These are phyloP conservation scores for Eutypa lata DNA, from an alignment of 2,329 filamentous ascomycete genomes.

Conservation along the genomic window DNA sequence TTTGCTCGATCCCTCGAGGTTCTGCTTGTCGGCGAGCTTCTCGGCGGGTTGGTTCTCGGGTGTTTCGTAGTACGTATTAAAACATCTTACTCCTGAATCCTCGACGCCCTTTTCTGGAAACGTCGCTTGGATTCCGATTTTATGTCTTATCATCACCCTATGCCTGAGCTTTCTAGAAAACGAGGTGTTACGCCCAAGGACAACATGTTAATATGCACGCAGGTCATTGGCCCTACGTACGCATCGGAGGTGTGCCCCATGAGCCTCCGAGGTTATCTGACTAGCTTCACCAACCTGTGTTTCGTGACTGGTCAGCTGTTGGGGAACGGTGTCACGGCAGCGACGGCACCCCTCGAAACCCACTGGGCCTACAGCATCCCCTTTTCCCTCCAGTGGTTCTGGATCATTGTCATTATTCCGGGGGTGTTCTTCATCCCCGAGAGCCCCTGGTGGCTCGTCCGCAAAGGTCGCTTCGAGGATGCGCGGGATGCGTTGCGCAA, in stretches of 20 bases:
- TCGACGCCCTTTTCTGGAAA: too few species aligned
- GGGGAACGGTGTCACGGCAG: constrained; percentile 44
- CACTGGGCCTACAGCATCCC: constrained; percentile 50
- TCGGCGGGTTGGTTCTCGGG: constrained; percentile 59
- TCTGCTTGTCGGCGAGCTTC: constrained; percentile 58
- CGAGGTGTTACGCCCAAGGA: too few species aligned
- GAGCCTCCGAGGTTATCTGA: constrained; percentile 54
- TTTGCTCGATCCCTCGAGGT: constrained; percentile 54
- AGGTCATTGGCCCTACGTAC: constrained; percentile 57
- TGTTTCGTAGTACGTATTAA: constrained; percentile 59
- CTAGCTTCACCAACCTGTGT: constrained; percentile 59
- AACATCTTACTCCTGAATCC: too few species aligned
- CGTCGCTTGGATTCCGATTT: too few species aligned
- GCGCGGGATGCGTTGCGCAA: constrained; percentile 37
- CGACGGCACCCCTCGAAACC: constrained; percentile 34
- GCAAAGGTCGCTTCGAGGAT: constrained; percentile 37
- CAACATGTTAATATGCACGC: too few species aligned
- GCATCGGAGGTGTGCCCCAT: constrained; percentile 60
- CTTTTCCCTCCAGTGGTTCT: constrained; percentile 50
- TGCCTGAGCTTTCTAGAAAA: too few species aligned
- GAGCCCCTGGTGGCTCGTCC: constrained; percentile 49
- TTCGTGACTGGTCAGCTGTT: constrained; percentile 62
- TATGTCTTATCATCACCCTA: too few species aligned
- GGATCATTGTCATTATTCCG: constrained; percentile 42
- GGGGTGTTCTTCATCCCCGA: constrained; percentile 46